Conservation (phyloP, 2,329 filamentous ascomycete species). For the Ophiostoma ulmi region DNA sequence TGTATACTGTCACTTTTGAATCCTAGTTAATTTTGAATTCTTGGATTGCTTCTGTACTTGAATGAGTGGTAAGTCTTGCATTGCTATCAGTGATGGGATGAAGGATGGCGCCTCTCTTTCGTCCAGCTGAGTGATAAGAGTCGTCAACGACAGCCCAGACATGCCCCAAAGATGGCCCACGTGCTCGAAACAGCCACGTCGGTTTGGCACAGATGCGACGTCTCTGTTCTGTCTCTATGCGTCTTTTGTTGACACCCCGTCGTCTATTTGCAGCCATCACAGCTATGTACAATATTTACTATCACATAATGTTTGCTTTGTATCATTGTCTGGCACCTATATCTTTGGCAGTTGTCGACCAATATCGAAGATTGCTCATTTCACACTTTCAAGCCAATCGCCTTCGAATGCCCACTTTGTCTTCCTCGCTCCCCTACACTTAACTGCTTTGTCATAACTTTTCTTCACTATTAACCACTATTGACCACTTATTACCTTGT, state of each 20-base stretch:
- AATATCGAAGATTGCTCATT: conserved; percentile 4
- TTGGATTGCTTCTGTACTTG: background rate
- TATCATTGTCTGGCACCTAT: background rate
- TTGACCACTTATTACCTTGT: background rate
- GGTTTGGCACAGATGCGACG: background rate
- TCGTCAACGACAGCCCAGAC: background rate
- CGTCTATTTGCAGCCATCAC: background rate
- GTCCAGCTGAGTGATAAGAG: background rate
- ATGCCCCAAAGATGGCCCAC: background rate
- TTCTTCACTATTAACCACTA: no score
- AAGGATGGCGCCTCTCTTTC: background rate
- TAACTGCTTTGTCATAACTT: background rate
- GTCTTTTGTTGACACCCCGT: background rate
- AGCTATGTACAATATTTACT: background rate
- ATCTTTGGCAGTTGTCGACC: background rate
- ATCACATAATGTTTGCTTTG: background rate
- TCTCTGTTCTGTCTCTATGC: background rate
- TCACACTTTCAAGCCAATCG: background rate
- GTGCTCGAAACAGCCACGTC: conserved; percentile 1
- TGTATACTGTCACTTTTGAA: background rate
- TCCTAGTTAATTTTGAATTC: background rate
- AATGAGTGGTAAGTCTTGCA: background rate
- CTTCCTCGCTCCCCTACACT: background rate
- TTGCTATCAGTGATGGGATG: background rate
- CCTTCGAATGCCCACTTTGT: background rate